Evolutionary conservation across 2,329 filamentous ascomycete genomes (phyloP).

Genomic region (Cadophora sp.): DNA sequence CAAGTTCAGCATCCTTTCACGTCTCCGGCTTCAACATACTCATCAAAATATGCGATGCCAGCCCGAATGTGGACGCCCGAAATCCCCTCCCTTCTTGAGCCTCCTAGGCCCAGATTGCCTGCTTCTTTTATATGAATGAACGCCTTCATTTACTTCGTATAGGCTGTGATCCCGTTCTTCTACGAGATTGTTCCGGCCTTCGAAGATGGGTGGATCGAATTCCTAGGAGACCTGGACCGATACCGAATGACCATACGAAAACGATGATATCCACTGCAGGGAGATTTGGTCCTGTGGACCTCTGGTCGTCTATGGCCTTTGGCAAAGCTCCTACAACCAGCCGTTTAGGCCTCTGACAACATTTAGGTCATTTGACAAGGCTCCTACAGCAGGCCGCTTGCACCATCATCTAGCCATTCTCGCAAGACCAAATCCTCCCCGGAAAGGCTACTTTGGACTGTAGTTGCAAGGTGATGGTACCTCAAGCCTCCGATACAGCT

Average conservation of each 20-base stretch:
- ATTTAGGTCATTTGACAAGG: constrained; percentile 75
- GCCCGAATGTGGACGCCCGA: constrained; percentile 93
- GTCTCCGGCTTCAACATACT: constrained; percentile 66
- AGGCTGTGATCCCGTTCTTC: constrained; percentile 86
- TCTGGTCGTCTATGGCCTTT: too few species aligned
- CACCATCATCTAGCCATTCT: constrained; percentile 90
- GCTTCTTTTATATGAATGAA: constrained; percentile 57
- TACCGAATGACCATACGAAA: constrained; percentile 75
- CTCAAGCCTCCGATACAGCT: constrained; percentile 49
- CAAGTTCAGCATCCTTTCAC: constrained; percentile 84
- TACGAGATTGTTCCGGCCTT: constrained; percentile 86
- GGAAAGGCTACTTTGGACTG: background rate
- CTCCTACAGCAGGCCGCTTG: constrained; percentile 76
- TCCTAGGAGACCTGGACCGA: constrained; percentile 82
- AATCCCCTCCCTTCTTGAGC: constrained; percentile 86
- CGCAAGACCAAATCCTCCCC: constrained; percentile 47
- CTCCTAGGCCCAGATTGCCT: constrained; percentile 76
- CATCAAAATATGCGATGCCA: constrained; percentile 88
- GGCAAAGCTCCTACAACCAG: constrained; percentile 79
- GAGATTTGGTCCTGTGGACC: constrained; percentile 85
- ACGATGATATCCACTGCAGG: constrained; percentile 66
- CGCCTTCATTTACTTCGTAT: constrained; percentile 88
- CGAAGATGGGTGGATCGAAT: constrained; percentile 86
- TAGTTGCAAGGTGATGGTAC: constrained; percentile 70
- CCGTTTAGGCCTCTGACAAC: too few species aligned